Base-by-base conservation (phyloP, 768 basidiomycete species). In the Termitomyces sp. region DNA sequence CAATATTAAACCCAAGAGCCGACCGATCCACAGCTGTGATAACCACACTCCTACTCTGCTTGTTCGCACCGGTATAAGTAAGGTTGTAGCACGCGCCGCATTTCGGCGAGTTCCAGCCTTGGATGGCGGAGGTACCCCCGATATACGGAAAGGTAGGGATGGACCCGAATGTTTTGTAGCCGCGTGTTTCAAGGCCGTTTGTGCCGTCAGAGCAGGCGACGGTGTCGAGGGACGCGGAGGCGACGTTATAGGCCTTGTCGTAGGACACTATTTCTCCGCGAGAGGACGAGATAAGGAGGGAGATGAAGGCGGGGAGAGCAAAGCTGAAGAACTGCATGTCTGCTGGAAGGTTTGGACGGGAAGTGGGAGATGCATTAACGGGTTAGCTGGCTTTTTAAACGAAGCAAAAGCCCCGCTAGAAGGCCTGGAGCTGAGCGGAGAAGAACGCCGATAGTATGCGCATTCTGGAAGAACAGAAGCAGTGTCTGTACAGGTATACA, bases 71-170 rank as follows among this genome's bases (percentile, higher is more conserved):
- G 36, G 71, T 71, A 66, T 74, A 82, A 13, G 74, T 75, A 60
- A 85, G 65, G 59, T 71, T 54, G 76, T 80, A 84, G 70, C 85
- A 85, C 22, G 74, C 71, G 4, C 81, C 82, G 61, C 84, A 86
- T 52, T 73, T 68, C 3, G 59, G 55, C 1, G 80, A 82, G 66
- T 79, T 71, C 70, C 71, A 85, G 20, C 73, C 74, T 11, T 58
- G 60, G 56, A 85, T 67, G 33, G 70, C 74, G 16, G 70, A 67
- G 0, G 72, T 74, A 1, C 77, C 83, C 28, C 80, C 83, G 65
- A 86, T 79, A 67, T 70, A 63, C 5, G 83, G 82, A 70, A 81
- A 86, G 52, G 62, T 68, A 14, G 83, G 80, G 26, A 86, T 66
- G 35, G 72, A 69, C 11, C 67, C 71, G 46, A 84, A 78, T 24